Evolutionary conservation across 176 grass and related monocot genomes (phyloP).

Genomic region (Musa beccarii): DNA sequence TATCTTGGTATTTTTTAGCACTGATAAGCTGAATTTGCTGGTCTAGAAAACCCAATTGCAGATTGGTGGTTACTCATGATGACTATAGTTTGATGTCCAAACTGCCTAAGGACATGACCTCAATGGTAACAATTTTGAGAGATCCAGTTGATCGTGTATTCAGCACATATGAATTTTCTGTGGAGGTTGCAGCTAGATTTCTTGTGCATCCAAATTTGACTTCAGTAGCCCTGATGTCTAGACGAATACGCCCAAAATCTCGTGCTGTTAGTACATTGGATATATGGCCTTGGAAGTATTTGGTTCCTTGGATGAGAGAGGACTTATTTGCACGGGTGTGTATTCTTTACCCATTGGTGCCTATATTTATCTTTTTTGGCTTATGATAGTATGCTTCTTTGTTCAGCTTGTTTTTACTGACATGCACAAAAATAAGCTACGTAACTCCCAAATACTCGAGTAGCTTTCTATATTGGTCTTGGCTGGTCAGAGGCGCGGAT

Average conservation of each 20-base stretch:
- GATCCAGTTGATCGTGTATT: conserved; percentile 88
- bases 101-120: conserved; percentile 76
- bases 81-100: conserved; percentile 92
- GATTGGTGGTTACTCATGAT: conserved; percentile 79
- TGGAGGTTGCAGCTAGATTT: conserved; percentile 95
- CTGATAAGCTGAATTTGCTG: not conserved
- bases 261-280: conserved; percentile 81
- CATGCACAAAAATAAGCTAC: too few relatives aligned
- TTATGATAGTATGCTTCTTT: not conserved
- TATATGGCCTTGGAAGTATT: conserved; percentile 99
- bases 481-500: too few relatives aligned
- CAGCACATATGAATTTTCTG: conserved; percentile 91
- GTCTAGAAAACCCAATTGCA: conserved; percentile 87
- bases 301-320: conserved; percentile 98
- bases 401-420: not conserved
- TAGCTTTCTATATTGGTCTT: too few relatives aligned
- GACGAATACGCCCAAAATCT: conserved; percentile 43
- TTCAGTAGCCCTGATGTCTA: conserved; percentile 70
- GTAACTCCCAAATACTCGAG: too few relatives aligned
- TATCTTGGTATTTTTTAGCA: not conserved
- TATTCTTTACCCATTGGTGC: not conserved
- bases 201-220: conserved; percentile 81
- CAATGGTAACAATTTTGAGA: conserved; percentile 84
- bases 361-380: not conserved
- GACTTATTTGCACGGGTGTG: conserved; percentile 83